phyloP scores from a whole-genome alignment of 1,139 yeast genomes.

The Yamadazyma friedrichii region DNA sequence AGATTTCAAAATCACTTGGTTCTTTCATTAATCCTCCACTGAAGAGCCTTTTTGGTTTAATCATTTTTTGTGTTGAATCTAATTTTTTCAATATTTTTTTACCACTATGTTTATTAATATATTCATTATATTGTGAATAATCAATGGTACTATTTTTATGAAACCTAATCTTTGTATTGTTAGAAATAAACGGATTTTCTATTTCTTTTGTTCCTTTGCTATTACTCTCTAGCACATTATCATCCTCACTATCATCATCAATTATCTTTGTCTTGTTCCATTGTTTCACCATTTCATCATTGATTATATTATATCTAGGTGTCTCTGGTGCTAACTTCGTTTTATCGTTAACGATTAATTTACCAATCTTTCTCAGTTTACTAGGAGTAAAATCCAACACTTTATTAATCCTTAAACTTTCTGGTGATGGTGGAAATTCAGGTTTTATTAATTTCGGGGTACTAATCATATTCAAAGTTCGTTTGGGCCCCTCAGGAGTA shows the following conservation, averaged over 20 bases:
- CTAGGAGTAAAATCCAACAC: constrained; percentile 6
- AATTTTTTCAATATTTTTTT: constrained; percentile 22
- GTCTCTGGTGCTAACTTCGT: constrained; percentile 13
- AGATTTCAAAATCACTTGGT: constrained; percentile 14
- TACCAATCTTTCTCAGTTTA: constrained; percentile 6
- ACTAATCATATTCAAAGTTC: background rate
- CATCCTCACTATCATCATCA: constrained; percentile 4
- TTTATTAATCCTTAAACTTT: constrained; percentile 9
- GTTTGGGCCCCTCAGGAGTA: background rate
- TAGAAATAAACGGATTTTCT: constrained; percentile 17
- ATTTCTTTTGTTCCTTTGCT: background rate
- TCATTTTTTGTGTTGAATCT: constrained; percentile 17
- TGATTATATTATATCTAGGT: constrained; percentile 12
- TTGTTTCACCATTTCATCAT: constrained; percentile 10
- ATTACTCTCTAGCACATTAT: constrained; percentile 1
- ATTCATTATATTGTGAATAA: constrained; percentile 24
- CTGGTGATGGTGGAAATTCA: constrained; percentile 13
- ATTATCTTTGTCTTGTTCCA: background rate
- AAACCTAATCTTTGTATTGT: constrained; percentile 5
- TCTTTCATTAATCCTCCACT: background rate
- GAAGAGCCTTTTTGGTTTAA: constrained; percentile 29
- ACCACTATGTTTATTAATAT: constrained; percentile 26
- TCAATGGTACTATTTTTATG: constrained; percentile 16
- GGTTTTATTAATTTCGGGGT: constrained; percentile 1
- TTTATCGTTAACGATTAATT: constrained; percentile 10